Evolutionary conservation across 441 rosid species (phyloP), one percentile per base, ranked within the genome.

Genomic region (Euphorbia schlechtendalii): DNA sequence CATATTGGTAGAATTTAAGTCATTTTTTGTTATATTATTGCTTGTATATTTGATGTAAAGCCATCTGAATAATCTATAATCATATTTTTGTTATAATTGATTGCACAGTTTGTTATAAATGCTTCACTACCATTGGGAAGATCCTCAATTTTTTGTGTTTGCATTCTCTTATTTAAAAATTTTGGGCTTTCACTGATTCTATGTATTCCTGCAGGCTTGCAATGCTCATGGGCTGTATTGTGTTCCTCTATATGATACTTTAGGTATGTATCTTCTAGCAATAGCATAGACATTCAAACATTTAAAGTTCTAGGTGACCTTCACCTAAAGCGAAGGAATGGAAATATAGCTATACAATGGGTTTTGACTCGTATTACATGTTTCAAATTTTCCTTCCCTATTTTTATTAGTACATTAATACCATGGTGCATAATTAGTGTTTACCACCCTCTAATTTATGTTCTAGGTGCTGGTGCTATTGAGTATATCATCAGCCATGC

Each of bases 151-250:
- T 54, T 55, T 55, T 63, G 15, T 13, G 4, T 18, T 20, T 43
- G 22, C 12, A 21, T 28, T 62, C 38, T 21, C 28, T 63, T 32
- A 36, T 56, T 61, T 56, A 22, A 51, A 36, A 22, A 69, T 34
- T 61, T n/a, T 69, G 24, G 6, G 17, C 9, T 71, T 36, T 63
- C 51, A 22, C 61, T 74, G 65, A 73, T 60, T 20, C 55, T 59
- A 48, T 49, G 27, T 56, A 64, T 27, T 77, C 59, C 72, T 81
- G 84, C 88, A 94, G 99, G 98, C 98, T 4, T 94, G 99, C 77
- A 91, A 87, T 78, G 98, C 99, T 70, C 92, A 89, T 78, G 97
- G 96, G 24, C 80, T 91, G 41, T 86, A 80, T 70, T 94, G 99
- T 70, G 99, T 94, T 32, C 99, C 99, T 67, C 69, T 94, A 36